Percentiles rank a stretch among this genome's conserved stretches.
Conservation (phyloP, 345 rosid species). For the Citrus reticulata region DNA sequence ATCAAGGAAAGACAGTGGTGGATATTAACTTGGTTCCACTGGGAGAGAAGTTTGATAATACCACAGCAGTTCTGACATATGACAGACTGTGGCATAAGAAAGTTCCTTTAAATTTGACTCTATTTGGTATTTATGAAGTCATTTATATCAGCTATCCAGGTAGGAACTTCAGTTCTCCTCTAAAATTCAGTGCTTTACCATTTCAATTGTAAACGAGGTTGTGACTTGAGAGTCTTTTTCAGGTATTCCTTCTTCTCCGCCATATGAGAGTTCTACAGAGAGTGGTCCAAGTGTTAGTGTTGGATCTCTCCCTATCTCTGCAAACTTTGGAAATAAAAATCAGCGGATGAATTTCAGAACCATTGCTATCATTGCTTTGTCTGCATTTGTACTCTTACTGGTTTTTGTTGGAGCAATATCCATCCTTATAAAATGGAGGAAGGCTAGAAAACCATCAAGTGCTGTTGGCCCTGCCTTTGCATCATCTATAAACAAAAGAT, state of each 20-base stretch:
- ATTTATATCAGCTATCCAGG: constrained; percentile 82
- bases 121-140: constrained; percentile 86
- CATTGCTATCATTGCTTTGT: constrained; percentile 63
- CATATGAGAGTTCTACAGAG: constrained; percentile 48
- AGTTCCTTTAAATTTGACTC: constrained; percentile 66
- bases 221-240: constrained; percentile 23
- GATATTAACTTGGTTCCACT: constrained; percentile 94
- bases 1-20: constrained; percentile 82
- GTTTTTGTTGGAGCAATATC: constrained; percentile 69
- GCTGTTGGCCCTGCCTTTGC: constrained; percentile 77
- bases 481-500: constrained; percentile 75
- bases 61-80: constrained; percentile 80
- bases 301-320: constrained; percentile 72
- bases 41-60: constrained; percentile 96
- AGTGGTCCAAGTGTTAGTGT: constrained; percentile 65
- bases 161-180: constrained; percentile 26
- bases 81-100: constrained; percentile 72
- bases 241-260: constrained; percentile 88
- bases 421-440: constrained; percentile 71
- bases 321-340: constrained; percentile 55
- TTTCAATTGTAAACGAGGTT: constrained; percentile 11
- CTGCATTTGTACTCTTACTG: constrained; percentile 75
- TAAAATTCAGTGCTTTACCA: constrained; percentile 12
- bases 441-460: constrained; percentile 73
- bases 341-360: constrained; percentile 69